Conservation (phyloP, 257 asterid genomes). For the Asclepias syriaca region DNA sequence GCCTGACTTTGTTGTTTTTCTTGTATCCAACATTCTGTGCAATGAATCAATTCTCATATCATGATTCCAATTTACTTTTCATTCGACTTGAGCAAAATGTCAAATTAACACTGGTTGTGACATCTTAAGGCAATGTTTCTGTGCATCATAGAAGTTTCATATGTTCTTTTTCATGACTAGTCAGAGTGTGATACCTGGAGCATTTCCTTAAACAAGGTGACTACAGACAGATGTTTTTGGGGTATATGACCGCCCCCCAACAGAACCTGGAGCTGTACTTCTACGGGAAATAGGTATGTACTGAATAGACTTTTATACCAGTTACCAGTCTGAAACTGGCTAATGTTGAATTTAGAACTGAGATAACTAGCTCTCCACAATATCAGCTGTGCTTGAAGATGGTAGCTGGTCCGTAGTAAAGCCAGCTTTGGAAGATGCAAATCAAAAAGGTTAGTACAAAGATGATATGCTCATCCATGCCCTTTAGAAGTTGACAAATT, state of each 20-base stretch:
- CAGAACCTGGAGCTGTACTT: constrained; percentile 68
- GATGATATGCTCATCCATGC: background rate
- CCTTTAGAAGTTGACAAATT: background rate
- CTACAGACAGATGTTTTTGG: constrained; percentile 85
- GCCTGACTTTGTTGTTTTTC: constrained; percentile 82
- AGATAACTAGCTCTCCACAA: background rate
- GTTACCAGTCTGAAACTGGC: background rate
- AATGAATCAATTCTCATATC: background rate
- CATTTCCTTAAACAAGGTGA: constrained; percentile 36
- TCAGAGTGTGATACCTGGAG: background rate
- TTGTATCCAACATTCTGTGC: constrained; percentile 55
- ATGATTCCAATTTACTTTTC: background rate
- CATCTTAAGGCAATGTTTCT: background rate
- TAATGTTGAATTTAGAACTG: constrained; percentile 3
- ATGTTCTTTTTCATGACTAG: background rate
- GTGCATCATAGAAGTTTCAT: background rate
- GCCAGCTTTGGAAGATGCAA: constrained; percentile 48
- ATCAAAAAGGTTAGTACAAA: constrained; percentile 45
- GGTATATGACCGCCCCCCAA: constrained; percentile 89
- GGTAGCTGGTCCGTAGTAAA: constrained; percentile 86
- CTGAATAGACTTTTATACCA: constrained; percentile 16
- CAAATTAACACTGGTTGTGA: background rate
- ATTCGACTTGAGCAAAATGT: background rate
- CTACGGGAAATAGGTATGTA: constrained; percentile 69
- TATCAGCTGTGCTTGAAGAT: constrained; percentile 77